Conservation (phyloP, 257 asterid species). For the Euphrasia confusa region DNA sequence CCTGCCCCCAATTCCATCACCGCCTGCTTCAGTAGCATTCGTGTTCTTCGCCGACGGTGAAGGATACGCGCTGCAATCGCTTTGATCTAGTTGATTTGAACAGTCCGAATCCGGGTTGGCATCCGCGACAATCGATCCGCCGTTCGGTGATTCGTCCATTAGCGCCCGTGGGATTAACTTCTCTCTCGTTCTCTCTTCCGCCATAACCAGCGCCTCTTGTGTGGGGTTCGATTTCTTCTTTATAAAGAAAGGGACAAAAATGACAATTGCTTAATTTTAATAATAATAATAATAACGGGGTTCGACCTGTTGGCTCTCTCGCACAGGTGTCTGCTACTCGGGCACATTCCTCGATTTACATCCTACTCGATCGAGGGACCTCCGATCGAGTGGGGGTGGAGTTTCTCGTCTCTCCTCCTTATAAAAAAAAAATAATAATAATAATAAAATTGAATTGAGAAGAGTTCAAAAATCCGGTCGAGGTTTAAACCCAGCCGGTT, state of each 20-base stretch:
- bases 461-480: too few relatives aligned
- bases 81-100: background rate
- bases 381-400: too few relatives aligned
- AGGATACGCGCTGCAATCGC: slow-evolving; percentile 19
- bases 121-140: background rate
- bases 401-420: too few relatives aligned
- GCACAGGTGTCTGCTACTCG: too few relatives aligned
- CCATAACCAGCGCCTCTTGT: background rate
- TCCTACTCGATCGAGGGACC: too few relatives aligned
- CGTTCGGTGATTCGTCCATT: background rate
- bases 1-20: slow-evolving; percentile 23
- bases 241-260: background rate
- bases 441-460: too few relatives aligned
- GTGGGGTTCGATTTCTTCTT: background rate
- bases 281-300: too few relatives aligned
- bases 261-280: too few relatives aligned
- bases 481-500: too few relatives aligned
- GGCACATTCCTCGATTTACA: too few relatives aligned
- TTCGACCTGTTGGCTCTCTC: too few relatives aligned
- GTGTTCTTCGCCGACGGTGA: slow-evolving; percentile 29
- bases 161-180: background rate
- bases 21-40: slow-evolving; percentile 20
- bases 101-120: background rate
- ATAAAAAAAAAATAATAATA: too few relatives aligned
- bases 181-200: background rate